Conservation (phyloP, 1,284 basidiomycete species). For the Taiwanofungus camphoratus region DNA sequence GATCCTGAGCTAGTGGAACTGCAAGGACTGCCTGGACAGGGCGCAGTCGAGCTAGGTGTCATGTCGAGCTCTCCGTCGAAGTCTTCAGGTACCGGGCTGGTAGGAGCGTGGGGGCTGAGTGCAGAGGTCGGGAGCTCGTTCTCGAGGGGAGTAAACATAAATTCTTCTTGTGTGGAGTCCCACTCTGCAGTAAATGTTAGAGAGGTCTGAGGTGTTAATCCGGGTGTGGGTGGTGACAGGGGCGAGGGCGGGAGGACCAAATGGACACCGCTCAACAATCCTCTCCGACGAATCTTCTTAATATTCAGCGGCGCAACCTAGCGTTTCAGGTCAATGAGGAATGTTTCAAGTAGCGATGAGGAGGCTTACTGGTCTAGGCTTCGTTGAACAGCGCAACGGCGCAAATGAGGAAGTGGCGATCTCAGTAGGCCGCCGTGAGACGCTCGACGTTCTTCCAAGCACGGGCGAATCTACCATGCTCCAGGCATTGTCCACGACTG, state of each 20-base stretch:
- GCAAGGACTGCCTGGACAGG: constrained; percentile 10
- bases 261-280: constrained; percentile 23
- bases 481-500: constrained; percentile 28
- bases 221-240: constrained; percentile 12
- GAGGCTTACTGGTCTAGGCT: constrained; percentile 1
- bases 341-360: not conserved
- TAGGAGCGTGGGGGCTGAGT: constrained; percentile 10
- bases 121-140: constrained; percentile 12
- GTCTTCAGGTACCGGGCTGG: constrained; percentile 23
- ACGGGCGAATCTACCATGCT: constrained; percentile 24
- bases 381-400: not conserved
- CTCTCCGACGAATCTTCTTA: constrained; percentile 28
- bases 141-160: constrained; percentile 25
- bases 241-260: constrained; percentile 24
- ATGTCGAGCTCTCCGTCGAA: constrained; percentile 22
- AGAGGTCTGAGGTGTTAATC: constrained; percentile 21
- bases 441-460: constrained; percentile 16
- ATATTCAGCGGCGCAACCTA: constrained; percentile 20
- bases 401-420: not conserved
- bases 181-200: constrained; percentile 30
- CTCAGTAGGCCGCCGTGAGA: not conserved
- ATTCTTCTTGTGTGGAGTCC: constrained; percentile 23
- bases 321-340: constrained; percentile 7
- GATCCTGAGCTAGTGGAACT: constrained; percentile 11
- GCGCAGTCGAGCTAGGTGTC: constrained; percentile 5